Evolutionary conservation across 768 basidiomycete species (phyloP).

Genomic region (Sporobolomyces phaffii): DNA sequence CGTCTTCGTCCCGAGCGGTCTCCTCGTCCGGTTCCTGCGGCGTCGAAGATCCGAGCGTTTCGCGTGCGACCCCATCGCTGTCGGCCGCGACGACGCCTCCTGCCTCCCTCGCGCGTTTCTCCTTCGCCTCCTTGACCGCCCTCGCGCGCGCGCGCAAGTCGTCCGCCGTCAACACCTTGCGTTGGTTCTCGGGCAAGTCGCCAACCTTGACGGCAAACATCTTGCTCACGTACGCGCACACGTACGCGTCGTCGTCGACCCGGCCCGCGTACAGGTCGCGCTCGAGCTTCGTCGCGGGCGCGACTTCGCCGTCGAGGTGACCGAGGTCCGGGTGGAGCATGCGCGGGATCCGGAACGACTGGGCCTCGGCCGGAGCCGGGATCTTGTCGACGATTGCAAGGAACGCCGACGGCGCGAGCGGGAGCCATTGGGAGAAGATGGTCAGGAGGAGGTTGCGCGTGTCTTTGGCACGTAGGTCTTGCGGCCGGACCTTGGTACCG

Average conservation of each 20-base stretch:
- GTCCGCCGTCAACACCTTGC: constrained; percentile 67
- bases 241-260: constrained; percentile 54
- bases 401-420: constrained; percentile 84
- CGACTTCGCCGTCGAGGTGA: constrained; percentile 52
- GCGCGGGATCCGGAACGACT: constrained; percentile 74
- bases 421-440: constrained; percentile 93
- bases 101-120: constrained; percentile 41
- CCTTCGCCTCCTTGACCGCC: constrained; percentile 50
- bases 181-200: constrained; percentile 81
- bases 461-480: constrained; percentile 89
- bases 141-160: constrained; percentile 59
- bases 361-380: constrained; percentile 78
- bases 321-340: constrained; percentile 78
- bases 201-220: constrained; percentile 86
- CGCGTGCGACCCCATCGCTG: constrained; percentile 9
- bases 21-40: neutral
- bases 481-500: constrained; percentile 71
- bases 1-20: constrained; percentile 14
- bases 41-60: constrained; percentile 25
- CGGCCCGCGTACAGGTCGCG: constrained; percentile 70
- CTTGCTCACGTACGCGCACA: constrained; percentile 89
- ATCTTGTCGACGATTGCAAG: constrained; percentile 87
- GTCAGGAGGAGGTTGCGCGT: constrained; percentile 71
- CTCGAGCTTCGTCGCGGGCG: constrained; percentile 73
- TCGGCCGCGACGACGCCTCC: constrained; percentile 31